Percentiles rank a stretch among this genome's conserved stretches.
Conservation (phyloP, 345 rosid genomes). For the Bruguiera gymnorhiza region DNA sequence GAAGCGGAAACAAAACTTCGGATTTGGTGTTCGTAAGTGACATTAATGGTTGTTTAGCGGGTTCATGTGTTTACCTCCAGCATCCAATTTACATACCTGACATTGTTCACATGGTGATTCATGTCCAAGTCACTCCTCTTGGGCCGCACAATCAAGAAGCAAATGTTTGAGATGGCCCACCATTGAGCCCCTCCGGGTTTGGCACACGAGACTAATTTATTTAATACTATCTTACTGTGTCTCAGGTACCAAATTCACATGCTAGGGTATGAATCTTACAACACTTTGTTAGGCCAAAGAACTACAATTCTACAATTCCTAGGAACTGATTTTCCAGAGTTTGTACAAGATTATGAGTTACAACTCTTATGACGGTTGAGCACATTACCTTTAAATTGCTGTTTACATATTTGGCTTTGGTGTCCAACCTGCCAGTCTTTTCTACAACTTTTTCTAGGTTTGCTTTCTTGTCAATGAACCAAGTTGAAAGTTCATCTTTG, state of each 20-base stretch:
- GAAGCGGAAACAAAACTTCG: neutral
- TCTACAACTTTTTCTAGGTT: neutral
- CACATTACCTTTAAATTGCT: neutral
- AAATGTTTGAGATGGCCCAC: neutral
- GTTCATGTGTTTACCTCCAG: neutral
- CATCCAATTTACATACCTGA: constrained; percentile 1
- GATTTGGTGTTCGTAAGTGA: neutral
- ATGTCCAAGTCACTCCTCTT: neutral
- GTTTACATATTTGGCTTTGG: neutral
- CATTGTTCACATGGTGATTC: neutral
- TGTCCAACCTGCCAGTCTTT: neutral
- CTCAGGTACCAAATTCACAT: neutral
- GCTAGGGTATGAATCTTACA: too few relatives aligned
- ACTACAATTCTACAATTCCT: too few relatives aligned
- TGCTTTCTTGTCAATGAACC: neutral
- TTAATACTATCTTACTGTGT: neutral
- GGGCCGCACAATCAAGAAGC: neutral
- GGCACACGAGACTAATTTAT: neutral
- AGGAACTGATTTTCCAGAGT: too few relatives aligned
- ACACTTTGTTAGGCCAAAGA: too few relatives aligned
- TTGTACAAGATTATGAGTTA: too few relatives aligned
- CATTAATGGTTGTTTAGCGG: neutral
- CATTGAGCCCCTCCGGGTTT: too few relatives aligned
- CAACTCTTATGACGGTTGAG: too few relatives aligned
- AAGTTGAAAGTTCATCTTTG: neutral